Base-by-base conservation (phyloP, 257 asterid species). In the Lycium barbarum region DNA sequence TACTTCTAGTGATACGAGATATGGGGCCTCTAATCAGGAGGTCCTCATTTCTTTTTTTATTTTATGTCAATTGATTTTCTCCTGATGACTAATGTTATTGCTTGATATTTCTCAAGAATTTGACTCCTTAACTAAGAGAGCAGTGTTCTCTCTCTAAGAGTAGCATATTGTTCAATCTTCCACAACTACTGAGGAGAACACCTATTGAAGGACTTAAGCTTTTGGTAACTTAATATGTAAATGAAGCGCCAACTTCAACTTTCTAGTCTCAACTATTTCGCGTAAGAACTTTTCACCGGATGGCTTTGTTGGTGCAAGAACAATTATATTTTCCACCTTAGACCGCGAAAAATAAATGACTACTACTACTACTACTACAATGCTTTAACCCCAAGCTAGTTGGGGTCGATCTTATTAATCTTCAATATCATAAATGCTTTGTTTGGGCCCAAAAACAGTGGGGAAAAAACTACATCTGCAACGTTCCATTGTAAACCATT, bases 131-230 rank as follows among this genome's bases (percentile, higher is more conserved):
- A 67, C 6, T 6, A 38, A 36, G 45, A 10, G 15, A 20, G 22
- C 45, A 51, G 0, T 74, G 13, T 74, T 74, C 62, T 26, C 45
- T 51, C 61, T 22, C 13, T 22, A 22, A 51, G 14, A 76, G 55
- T 22, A 47, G 2, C 20, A 47, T 47, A 20, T 1, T 51, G 26
- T 76, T 22, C 45, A 74, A 74, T 74, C 62, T 49, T 47, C 61
- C 61, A 20, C 81, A 74, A 49, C 43, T 36, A 73, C 20, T 76
- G 81, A 76, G 10, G 26, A 51, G 81, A 49, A 76, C 3, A 51
- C 6, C 22, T 11, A 13, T 76, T 51, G 79, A 5, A 22, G 63
- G 45, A 74, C 58, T 6, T 49, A 74, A 13, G 63, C 22, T 76
- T 74, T 26, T 76, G 1, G 40, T 13, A 3, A 7, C n/a, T 49